A percentile compares a stretch with the other conserved stretches of the same genome.
These are phyloP conservation scores for Solanum clarkiae DNA, from an alignment of 257 asterid genomes.

Conservation along the genomic window DNA sequence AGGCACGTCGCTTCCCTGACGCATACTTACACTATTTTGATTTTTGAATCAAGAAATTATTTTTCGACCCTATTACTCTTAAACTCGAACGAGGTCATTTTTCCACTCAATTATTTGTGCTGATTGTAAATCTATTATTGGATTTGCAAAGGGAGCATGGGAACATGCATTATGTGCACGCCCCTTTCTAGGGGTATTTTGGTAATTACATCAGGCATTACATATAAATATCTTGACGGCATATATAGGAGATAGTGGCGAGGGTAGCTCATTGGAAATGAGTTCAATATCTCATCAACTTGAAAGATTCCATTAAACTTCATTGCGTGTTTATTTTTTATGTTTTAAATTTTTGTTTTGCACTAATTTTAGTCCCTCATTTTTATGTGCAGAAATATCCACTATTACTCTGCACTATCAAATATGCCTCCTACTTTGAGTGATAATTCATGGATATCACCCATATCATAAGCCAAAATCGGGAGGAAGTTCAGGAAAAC, in stretches of 20 bases:
- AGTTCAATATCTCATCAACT: not conserved
- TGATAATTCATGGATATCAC: constrained; percentile 76
- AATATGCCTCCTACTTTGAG: constrained; percentile 33
- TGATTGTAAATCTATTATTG: too few relatives aligned
- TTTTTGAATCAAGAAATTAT: too few relatives aligned
- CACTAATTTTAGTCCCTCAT: not conserved
- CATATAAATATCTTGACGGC: not conserved
- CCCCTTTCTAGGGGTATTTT: too few relatives aligned
- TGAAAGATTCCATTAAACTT: not conserved
- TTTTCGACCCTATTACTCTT: too few relatives aligned
- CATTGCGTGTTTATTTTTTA: too few relatives aligned
- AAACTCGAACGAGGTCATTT: too few relatives aligned
- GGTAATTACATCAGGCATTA: too few relatives aligned
- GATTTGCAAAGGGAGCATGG: too few relatives aligned
- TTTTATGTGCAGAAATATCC: constrained; percentile 23
- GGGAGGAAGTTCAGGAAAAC: constrained; percentile 49
- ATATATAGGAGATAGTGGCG: not conserved
- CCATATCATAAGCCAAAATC: constrained; percentile 37
- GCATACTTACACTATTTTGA: too few relatives aligned
- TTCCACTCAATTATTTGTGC: too few relatives aligned
- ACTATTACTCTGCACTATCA: constrained; percentile 5
- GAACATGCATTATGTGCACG: too few relatives aligned
- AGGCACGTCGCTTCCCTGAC: too few relatives aligned
- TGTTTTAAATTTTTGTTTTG: not conserved
- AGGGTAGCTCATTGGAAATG: not conserved